Base-by-base conservation (phyloP, 2,329 filamentous ascomycete genomes). In the Aspergillus hortae region DNA sequence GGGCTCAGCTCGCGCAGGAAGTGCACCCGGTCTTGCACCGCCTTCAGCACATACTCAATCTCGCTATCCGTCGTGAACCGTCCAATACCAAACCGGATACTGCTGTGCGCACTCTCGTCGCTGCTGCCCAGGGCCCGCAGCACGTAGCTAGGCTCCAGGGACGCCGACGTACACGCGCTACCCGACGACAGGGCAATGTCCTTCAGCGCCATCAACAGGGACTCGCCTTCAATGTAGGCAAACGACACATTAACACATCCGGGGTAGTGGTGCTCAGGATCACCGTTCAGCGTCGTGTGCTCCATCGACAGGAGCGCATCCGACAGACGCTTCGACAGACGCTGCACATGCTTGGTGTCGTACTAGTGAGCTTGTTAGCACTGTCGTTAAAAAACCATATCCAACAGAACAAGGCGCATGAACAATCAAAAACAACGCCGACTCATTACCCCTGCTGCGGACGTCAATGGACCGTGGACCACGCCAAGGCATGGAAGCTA, bases 231-330 rank as follows among this genome's bases (percentile, higher is more conserved):
- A 4, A 99, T 91, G 66, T 99, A 99, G 32, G 94, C 92, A 67
- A 99, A 99, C 0, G 94, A 99, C 10, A 99, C 89, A 71, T 99
- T 99, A 56, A 99, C 92, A 64, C 94, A 99, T 57, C 94, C 94
- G 2, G 94, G 91, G 70, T 99, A 99, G 72, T 95, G 95, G 48
- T 84, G 81, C 4, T 87, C 74, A 2, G 86, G 80, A 62, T 94
- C 90, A 46, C 94, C 94, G 66, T 99, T 99, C 62, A 96, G 86
- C 7, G 81, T 83, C 2, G 94, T 96, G 74, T 99, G 94, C 70
- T 97, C 94, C 77, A 99, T 83, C 5, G 89, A 74, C 17, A 99
- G 79, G 3, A 99, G 85, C 2, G 91, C 92, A 15, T 88, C 84
- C 38, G 90, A 80, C 23, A 99, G 81, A 48, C 89, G 86, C 67